Base-by-base conservation (phyloP, 2,329 filamentous ascomycete species). In the Colletotrichum sp. region DNA sequence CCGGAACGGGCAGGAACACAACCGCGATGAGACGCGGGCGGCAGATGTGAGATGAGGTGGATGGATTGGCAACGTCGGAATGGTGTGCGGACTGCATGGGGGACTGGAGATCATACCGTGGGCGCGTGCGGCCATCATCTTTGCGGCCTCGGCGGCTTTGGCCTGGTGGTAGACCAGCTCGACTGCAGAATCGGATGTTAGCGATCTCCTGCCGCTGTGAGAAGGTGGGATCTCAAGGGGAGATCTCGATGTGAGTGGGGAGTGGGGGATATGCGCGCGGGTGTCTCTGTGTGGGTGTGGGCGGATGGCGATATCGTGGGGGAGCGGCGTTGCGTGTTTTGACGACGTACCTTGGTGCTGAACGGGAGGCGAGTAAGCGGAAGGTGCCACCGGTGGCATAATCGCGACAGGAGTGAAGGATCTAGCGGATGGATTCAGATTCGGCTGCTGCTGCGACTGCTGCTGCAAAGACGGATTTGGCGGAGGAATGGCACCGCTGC, bases 81-180 rank as follows among this genome's bases (percentile, higher is more conserved):
- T 65, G 12, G 43, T 52, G 43, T 22, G 10, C 43, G 43, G 43
- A 13, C 43, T 22, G 43, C 43, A 13, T 4, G 22, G n/a, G 43
- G 43, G n/a, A 48, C 43, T 48, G 43, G 43, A 70, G 18, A 34
- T 52, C 66, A 22, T 74, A 74, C 71, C 71, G 70, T 66, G 67
- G 18, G 67, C 71, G 13, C 43, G 43, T 52, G 43, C 39, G 39
- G 9, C 43, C 43, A 48, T 22, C 67, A 66, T 25, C 5, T 64
- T 71, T 6, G 71, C 71, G n/a, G 67, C 71, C 60, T 74, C 71
- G 16, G 61, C 66, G 16, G 71, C 71, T 22, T 28, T 71, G 67
- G 43, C 16, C 28, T 58, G 71, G 48, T 74, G 71, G 22, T 71
- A 74, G 48, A 48, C 58, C 4, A 74, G 60, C 30, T 60, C 66